Conservation (phyloP, 352 stramenopile species). For the Pythium pyrilobum region DNA sequence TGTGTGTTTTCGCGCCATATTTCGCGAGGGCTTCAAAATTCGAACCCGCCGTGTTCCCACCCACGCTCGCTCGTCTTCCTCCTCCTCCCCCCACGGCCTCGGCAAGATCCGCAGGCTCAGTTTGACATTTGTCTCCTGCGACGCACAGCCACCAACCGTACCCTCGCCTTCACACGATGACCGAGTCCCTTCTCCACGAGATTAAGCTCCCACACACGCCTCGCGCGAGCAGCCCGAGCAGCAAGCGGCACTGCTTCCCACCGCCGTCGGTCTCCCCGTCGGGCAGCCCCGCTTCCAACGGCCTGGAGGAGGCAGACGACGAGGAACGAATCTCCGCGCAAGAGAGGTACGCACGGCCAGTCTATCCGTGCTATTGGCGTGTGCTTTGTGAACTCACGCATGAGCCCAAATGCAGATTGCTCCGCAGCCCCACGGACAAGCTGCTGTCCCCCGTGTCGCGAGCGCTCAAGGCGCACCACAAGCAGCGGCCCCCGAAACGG, state of each 20-base stretch:
- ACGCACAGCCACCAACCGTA: not conserved
- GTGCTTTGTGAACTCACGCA: not conserved
- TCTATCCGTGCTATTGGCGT: no score
- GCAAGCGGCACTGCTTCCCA: not conserved
- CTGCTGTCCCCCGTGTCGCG: constrained; percentile 57
- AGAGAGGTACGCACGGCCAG: constrained; percentile 11
- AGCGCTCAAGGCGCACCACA: constrained; percentile 33
- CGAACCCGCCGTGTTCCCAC: not conserved
- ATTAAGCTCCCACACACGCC: not conserved
- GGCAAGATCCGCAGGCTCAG: not conserved
- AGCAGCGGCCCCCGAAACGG: constrained; percentile 10
- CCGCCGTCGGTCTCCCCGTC: constrained; percentile 7
- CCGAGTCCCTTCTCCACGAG: not conserved
- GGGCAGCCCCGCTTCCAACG: not conserved
- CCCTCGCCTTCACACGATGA: constrained; percentile 1
- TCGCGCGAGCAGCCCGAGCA: not conserved
- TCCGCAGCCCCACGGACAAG: constrained; percentile 60
- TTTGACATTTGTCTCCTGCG: constrained; percentile 1
- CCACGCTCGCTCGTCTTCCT: not conserved
- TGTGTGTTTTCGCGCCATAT: constrained; percentile 17
- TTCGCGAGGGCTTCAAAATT: constrained; percentile 14
- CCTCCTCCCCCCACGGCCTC: no score
- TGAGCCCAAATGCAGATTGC: constrained; percentile 24
- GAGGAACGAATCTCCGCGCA: constrained; percentile 5
- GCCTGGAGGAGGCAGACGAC: constrained; percentile 2